Conservation (phyloP, 2,329 filamentous ascomycete species). For the Rugonectria rugulosa region DNA sequence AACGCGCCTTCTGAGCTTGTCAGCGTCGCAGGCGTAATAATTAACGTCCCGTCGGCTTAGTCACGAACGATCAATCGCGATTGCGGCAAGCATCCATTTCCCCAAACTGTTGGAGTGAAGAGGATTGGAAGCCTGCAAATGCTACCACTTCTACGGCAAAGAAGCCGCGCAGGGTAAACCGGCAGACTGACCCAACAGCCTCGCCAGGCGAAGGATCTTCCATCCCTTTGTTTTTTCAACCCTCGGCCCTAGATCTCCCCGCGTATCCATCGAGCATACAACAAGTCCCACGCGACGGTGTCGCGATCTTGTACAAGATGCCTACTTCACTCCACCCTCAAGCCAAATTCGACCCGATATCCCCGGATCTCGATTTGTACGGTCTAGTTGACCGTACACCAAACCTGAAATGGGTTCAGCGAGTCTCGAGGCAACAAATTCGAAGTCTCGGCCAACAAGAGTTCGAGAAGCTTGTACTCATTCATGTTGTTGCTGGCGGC, state of each 20-base stretch:
- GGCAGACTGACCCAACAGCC: not conserved
- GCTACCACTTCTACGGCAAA: too few species aligned
- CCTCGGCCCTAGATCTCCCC: slow-evolving; percentile 7
- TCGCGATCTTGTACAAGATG: slow-evolving; percentile 60
- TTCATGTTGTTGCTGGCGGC: slow-evolving; percentile 85
- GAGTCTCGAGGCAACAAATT: slow-evolving; percentile 81
- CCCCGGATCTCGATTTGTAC: slow-evolving; percentile 82
- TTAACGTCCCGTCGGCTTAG: too few species aligned
- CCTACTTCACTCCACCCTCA: slow-evolving; percentile 77
- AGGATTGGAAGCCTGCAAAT: too few species aligned
- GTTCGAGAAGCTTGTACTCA: slow-evolving; percentile 84
- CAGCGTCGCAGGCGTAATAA: too few species aligned
- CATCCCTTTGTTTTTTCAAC: not conserved
- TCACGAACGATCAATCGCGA: too few species aligned
- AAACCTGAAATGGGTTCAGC: slow-evolving; percentile 87
- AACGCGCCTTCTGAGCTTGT: too few species aligned
- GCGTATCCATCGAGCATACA: not conserved
- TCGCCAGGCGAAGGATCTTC: not conserved
- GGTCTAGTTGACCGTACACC: slow-evolving; percentile 77
- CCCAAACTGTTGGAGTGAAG: too few species aligned
- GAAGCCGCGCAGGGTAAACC: not conserved
- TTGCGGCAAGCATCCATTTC: too few species aligned
- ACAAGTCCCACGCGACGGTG: slow-evolving; percentile 2
- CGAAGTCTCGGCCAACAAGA: slow-evolving; percentile 76
- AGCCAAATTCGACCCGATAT: slow-evolving; percentile 90